Base-by-base conservation (phyloP, 2,329 filamentous ascomycete species). In the Cercospora nicotianae region DNA sequence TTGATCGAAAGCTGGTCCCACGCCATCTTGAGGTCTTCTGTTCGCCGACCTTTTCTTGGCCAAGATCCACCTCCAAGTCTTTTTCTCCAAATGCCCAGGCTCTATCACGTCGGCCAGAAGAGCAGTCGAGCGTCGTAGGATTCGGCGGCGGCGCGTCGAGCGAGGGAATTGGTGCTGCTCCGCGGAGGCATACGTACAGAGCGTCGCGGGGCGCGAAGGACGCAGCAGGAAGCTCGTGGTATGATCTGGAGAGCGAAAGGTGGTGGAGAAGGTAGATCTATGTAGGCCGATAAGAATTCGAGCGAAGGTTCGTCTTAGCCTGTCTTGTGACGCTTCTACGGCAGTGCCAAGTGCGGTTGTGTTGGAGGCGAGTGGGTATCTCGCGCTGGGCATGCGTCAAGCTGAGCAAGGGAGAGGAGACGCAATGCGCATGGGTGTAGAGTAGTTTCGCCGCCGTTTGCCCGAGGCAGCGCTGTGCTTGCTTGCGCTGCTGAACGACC, bases 1-100 rank as follows among this genome's bases (percentile, higher is more conserved):
- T 96, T 97, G 83, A 98, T 90, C 69, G 89, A 89, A 63, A 94
- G 86, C 74, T 94, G 90, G 59, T 90, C 86, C 91, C 91, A 94
- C 70, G 89, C 89, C 91, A 93, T 93, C 71, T 74, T 77, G 45
- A 53, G 16, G 5, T 30, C 42, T 53, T n/a, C 63, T 51, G 45
- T 51, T 51, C 3, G 3, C 45, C 45, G 45, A 51, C 45, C 45
- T 51, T 12, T 20, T 51, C 45, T 51, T 51, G 45, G 45, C 45
- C 20, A 23, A 3, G 45, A 23, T 51, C 45, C 45, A 51, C 45
- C 18, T 23, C 45, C 20, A 51, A 51, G 45, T 23, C 45, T 65
- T 55, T 9, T 30, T 53, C 3, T 30, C 18, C 39, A 53, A n/a
- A 48, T 53, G 20, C 48, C 45, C 5, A 48, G 28, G 36, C 48